phyloP scores from a whole-genome alignment of 106 monocot genomes.

The Dactylorhiza incarnata region DNA sequence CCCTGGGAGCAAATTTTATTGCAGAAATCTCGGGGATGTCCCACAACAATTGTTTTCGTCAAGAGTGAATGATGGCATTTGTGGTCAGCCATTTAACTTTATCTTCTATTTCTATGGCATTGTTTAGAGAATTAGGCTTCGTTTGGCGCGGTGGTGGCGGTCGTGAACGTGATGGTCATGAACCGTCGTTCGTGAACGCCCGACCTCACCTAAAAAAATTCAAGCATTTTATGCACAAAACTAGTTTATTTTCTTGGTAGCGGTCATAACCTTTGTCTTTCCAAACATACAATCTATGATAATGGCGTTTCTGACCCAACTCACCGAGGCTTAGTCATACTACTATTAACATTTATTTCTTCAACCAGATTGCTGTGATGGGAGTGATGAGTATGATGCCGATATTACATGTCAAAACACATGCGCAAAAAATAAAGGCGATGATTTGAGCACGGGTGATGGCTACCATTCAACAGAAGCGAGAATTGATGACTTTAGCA shows the following conservation, averaged over 20 bases:
- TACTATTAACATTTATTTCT: not conserved
- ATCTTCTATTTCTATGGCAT: not conserved
- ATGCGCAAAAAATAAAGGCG: constrained; percentile 29
- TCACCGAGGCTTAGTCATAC: no score
- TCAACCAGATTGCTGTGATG: constrained; percentile 86
- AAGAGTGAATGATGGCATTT: constrained; percentile 79
- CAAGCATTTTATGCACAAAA: no score
- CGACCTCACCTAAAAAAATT: no score
- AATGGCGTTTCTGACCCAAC: no score
- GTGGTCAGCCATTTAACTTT: constrained; percentile 41
- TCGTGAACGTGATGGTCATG: not conserved
- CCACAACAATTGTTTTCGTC: constrained; percentile 74
- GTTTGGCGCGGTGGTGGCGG: no score
- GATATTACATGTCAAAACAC: constrained; percentile 49
- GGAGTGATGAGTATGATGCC: constrained; percentile 84
- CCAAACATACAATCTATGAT: no score
- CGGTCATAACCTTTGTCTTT: no score
- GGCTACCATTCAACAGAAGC: not conserved
- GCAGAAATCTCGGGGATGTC: constrained; percentile 60
- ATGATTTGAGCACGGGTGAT: constrained; percentile 7
- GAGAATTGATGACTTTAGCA: not conserved
- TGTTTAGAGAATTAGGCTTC: not conserved
- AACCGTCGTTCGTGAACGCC: not conserved
- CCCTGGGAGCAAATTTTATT: constrained; percentile 87
- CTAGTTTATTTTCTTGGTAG: no score